phyloP scores from a whole-genome alignment of 2,329 filamentous ascomycete species.

The Cryphonectria nitschkei region DNA sequence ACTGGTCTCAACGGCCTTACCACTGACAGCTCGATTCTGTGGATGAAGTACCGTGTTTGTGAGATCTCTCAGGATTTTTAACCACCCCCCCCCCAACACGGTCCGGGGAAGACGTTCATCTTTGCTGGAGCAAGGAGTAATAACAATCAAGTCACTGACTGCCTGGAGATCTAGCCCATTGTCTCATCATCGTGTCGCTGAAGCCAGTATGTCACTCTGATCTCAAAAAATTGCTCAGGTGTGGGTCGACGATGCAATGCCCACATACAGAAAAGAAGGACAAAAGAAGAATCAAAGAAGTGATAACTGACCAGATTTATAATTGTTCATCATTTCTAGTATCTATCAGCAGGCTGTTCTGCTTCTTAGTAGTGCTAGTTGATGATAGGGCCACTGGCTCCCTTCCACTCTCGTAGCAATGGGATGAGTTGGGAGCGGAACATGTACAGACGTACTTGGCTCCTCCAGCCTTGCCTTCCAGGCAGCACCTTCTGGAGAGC shows the following conservation, averaged over 20 bases:
- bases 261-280: neutral
- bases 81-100: no score
- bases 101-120: neutral
- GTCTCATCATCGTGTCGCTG: neutral
- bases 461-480: neutral
- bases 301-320: neutral
- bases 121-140: neutral
- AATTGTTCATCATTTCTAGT: neutral
- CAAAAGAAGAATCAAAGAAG: neutral
- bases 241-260: neutral
- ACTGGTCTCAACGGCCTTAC: conserved; percentile 12
- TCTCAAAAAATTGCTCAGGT: conserved; percentile 3
- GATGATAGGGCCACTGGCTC: neutral
- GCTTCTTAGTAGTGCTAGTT: no score
- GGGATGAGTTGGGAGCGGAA: neutral
- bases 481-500: neutral
- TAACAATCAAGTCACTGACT: neutral
- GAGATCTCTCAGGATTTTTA: neutral
- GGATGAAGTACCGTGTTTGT: conserved; percentile 7
- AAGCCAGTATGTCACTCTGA: conserved; percentile 14
- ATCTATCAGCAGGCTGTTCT: no score
- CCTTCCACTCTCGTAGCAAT: no score
- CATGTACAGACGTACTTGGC: neutral
- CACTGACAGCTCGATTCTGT: neutral
- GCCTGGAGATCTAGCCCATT: neutral